Base-by-base conservation (phyloP, 164 flowering plant species). In the Tetrastigma voinierianum region DNA sequence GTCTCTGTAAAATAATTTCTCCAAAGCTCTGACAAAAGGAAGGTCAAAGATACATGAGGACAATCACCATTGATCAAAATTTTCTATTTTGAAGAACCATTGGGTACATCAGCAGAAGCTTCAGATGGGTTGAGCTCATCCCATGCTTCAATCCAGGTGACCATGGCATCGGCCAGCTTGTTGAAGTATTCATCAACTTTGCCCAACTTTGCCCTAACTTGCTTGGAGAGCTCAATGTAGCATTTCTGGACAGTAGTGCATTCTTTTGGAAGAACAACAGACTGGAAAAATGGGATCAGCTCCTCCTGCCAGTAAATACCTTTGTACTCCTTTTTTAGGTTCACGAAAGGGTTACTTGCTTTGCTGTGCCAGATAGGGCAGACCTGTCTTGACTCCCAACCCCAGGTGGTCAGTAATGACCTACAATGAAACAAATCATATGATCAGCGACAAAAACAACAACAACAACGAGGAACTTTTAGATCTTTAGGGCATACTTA, bases 261-360 rank as follows among this genome's bases (percentile, higher is more conserved):
- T 3, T 72, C 67, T 67, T 72, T 67, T 24, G 75, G 70, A 7
- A 72, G 75, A 9, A 23, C 6, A 3, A 5, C 67, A 3, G 65
- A 46, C 45, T 66, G 70, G 70, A 66, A 72, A 46, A 72, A 72
- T 1, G 75, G 67, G 67, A 72, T 72, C 51, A 58, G 11, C 57
- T 72, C 74, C 17, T 71, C 74, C 53, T 65, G 61, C 96, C 94
- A 16, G 97, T 90, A 60, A n/a, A n/a, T n/a, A n/a, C n/a, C n/a
- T n/a, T n/a, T 24, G 32, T 1, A 24, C 32, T 24, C 32, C 32
- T 4, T 24, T 1, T 24, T 24, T 2, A 24, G 32, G 32, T 24
- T 24, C 1, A 24, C 32, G 4, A 24, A 24, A 1, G 32, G 32
- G 4, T 24, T 24, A 4, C 32, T 24, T 4, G 32, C 32, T 24